Evolutionary conservation across 2,329 filamentous ascomycete genomes (phyloP), one percentile per base, ranked within the genome.

Genomic region (Colletotrichum trifolii): DNA sequence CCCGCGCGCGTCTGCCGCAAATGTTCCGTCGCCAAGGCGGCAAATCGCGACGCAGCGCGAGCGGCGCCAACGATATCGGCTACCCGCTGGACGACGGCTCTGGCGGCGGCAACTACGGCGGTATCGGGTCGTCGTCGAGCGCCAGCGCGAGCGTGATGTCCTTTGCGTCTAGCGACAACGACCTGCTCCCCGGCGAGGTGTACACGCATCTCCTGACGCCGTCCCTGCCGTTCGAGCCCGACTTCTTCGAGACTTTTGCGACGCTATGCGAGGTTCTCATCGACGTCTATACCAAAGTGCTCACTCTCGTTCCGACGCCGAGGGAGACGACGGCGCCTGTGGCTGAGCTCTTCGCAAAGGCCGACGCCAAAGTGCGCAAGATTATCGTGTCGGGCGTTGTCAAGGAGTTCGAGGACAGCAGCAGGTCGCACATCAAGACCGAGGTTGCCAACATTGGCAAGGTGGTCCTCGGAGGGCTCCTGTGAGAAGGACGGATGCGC

Each of bases 201-300:
- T 99, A 97, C 76, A 88, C 89, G 0, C 90, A 95, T 75, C 84
- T 99, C 2, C 85, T 97, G 17, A 98, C 95, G n/a, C 96, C 96
- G 0, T 91, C 89, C 13, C 81, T 99, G 52, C 96, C 96, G 0
- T 99, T 99, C 74, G 94, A 98, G 69, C 96, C 96, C 0, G 96
- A 99, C 78, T 99, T 97, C 73, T 96, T 95, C 77, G 94, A 96
- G 80, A 97, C 94, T 0, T 98, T 98, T 79, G 91, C 94, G 12
- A 97, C 96, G 11, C 84, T 99, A 7, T 98, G 96, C 80, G 96
- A 99, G 74, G 93, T 97, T 3, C 81, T 99, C 67, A 96, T 97
- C 71, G 96, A 98, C 76, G 93, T 90, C 73, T 99, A 99, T 79
- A 89, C 89, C 40, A 88, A 89, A 59, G 87, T 99, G 35, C 82